These are phyloP conservation scores for Piper longum DNA, from an alignment of 164 flowering plant genomes.

Conservation along the genomic window DNA sequence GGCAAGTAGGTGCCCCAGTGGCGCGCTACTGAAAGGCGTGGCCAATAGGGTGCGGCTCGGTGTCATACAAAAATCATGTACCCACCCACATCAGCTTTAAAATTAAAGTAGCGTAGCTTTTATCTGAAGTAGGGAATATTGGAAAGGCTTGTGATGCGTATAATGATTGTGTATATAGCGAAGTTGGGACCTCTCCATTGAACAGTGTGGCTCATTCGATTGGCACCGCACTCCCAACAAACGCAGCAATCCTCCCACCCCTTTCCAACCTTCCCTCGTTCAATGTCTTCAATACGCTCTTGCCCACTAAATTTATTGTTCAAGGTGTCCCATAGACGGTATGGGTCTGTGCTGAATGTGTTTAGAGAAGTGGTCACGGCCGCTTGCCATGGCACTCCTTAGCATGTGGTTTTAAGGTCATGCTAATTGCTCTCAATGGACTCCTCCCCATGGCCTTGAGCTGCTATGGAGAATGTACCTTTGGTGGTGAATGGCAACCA, in stretches of 20 bases:
- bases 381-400: background rate
- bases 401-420: background rate
- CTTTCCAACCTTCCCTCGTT: background rate
- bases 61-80: too few species aligned
- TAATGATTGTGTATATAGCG: background rate
- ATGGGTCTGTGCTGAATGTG: background rate
- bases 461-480: too few species aligned
- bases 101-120: background rate
- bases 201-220: background rate
- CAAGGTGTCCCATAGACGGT: background rate
- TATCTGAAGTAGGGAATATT: background rate
- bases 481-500: too few species aligned
- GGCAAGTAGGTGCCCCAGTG: too few species aligned
- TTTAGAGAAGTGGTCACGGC: background rate
- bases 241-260: background rate
- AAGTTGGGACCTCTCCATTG: constrained; percentile 4
- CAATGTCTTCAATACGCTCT: background rate
- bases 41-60: too few species aligned
- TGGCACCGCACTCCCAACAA: background rate
- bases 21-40: too few species aligned
- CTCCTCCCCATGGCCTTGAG: too few species aligned
- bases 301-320: background rate
- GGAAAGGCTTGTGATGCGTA: background rate
- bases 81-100: too few species aligned
- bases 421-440: background rate